phyloP scores from a whole-genome alignment of 208 protist species.

The Naegleria gruberi region DNA sequence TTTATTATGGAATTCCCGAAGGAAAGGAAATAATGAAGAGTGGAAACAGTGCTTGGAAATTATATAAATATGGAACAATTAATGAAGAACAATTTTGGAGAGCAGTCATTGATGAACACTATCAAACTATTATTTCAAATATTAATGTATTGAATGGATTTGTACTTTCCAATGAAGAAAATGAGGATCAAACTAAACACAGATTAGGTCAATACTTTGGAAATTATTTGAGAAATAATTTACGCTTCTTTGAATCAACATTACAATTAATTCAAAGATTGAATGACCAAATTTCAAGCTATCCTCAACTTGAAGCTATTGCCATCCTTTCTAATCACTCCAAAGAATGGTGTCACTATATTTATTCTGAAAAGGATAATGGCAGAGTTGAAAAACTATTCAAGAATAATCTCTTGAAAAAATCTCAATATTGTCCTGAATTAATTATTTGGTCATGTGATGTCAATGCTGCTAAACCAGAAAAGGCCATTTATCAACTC shows the following conservation, averaged over 20 bases:
- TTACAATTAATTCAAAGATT: not conserved
- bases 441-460: not conserved
- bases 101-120: not conserved
- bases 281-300: not conserved
- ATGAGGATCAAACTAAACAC: not conserved
- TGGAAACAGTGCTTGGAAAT: not conserved
- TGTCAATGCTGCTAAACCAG: not conserved
- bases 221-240: not conserved
- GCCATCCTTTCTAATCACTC: conserved; percentile 7
- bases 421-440: not conserved
- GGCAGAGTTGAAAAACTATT: not conserved
- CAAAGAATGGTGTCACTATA: not conserved
- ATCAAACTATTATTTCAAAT: not conserved
- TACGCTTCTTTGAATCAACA: not conserved
- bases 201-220: not conserved
- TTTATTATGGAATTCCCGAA: no score
- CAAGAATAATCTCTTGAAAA: not conserved
- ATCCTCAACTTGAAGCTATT: not conserved
- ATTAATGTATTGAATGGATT: not conserved
- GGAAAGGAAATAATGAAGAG: not conserved
- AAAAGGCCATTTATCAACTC: not conserved
- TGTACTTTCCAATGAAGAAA: not conserved
- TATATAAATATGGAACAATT: not conserved
- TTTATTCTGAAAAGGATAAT: not conserved
- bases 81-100: not conserved